Percentiles rank a stretch among this genome's conserved stretches.
These are phyloP conservation scores for Xylaria curta DNA, from an alignment of 495 filamentous ascomycete genomes.

Conservation along the genomic window DNA sequence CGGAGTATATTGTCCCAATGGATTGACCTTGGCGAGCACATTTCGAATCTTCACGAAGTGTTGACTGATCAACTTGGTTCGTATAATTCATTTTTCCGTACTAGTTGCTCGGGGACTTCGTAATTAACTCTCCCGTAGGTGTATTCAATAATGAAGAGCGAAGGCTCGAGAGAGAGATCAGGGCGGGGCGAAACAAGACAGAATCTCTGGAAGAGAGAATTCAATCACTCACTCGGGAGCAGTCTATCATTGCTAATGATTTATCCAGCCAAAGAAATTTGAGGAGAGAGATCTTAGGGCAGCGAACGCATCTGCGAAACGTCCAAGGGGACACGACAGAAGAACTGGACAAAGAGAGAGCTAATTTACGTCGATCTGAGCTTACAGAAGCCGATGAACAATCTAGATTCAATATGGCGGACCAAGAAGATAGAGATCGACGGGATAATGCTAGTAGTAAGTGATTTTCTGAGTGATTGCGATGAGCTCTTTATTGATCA, in stretches of 20 bases:
- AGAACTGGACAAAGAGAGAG: neutral
- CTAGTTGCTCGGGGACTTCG: neutral
- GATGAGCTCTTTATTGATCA: too few relatives aligned
- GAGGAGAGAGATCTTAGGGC: neutral
- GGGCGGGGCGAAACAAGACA: neutral
- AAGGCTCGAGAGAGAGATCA: neutral
- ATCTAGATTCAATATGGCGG: neutral
- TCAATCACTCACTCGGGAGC: neutral
- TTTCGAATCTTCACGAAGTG: constrained; percentile 2
- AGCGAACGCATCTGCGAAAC: neutral
- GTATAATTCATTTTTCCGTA: neutral
- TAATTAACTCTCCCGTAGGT: neutral
- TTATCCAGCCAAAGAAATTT: neutral
- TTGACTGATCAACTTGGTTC: neutral
- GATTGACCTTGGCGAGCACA: neutral
- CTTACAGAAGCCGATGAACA: neutral
- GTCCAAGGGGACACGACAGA: constrained; percentile 8
- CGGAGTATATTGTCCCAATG: neutral
- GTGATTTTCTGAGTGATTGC: neutral
- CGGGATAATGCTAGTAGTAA: neutral
- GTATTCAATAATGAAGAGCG: neutral
- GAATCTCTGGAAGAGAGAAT: neutral
- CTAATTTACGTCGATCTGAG: neutral
- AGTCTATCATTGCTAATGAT: neutral
- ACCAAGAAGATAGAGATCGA: neutral